Evolutionary conservation across 78 protist species (phyloP), one percentile per base, ranked within the genome.

Genomic region (Protostelium mycophagum): DNA sequence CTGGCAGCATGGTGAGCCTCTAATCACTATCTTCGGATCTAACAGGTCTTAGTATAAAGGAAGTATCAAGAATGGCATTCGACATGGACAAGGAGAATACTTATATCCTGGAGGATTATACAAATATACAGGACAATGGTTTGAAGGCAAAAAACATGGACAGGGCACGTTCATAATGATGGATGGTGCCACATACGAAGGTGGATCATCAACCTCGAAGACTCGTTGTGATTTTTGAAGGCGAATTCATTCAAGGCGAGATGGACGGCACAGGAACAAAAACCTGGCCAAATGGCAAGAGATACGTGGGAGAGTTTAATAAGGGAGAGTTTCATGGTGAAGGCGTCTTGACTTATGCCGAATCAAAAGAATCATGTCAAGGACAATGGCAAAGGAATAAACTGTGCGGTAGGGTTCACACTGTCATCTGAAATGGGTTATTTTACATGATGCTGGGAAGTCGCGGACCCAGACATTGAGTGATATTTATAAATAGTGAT

Each of bases 251-350:
- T 37, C 36, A 85, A 35, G 37, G 37, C 5, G 37, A 85, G 86
- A 36, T 36, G 35, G 37, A 85, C 5, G 86, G 86, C 86, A 25
- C 5, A 5, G 86, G 86, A 85, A 16, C 16, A 5, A 85, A 85
- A 85, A 85, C 86, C 16, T 85, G 86, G 86, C 86, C 86, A 85
- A 85, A 16, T 36, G 86, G 86, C n/a, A 85, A 85, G 37, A 85
- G 16, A 16, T 85, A 85, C 37, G 86, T 25, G 16, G 86, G 86
- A 35, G 86, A 85, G 16, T 85, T 85, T 85, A 5, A 25, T 16
- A 16, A 16, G 5, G 86, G 86, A 35, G 37, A 85, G 16, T 85
- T 35, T 16, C 36, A 35, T 16, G 86, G 86, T 37, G 29, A 16
- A 25, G 86, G 86, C 16, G 29, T 85, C 34, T 37, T 37, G 37